Conservation (phyloP, 23 red algal genomes). For the Cyanidium caldarium region DNA sequence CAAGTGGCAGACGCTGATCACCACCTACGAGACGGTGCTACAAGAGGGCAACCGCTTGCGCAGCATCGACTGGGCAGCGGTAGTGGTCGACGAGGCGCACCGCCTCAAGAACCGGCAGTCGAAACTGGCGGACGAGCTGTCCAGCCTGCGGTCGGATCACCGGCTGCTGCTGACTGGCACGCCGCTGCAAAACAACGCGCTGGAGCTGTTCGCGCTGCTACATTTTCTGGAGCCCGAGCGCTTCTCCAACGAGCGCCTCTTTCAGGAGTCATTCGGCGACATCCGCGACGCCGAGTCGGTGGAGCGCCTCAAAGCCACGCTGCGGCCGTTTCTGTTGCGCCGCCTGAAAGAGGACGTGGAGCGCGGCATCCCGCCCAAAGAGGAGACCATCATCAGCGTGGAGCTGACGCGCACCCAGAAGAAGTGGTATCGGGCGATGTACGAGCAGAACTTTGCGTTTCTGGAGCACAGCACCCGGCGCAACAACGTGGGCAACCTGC, state of each 20-base stretch:
- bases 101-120: constrained; percentile 40
- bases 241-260: constrained; percentile 15
- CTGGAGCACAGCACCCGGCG: constrained; percentile 12
- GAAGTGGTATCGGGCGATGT: constrained; percentile 44
- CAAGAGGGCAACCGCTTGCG: constrained; percentile 34
- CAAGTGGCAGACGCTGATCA: constrained; percentile 39
- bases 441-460: constrained; percentile 50
- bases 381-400: constrained; percentile 41
- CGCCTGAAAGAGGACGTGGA: constrained; percentile 53
- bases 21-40: constrained; percentile 47
- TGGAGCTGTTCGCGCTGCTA: constrained; percentile 40
- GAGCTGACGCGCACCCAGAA: constrained; percentile 54
- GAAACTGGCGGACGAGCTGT: constrained; percentile 43
- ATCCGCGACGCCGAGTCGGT: constrained; percentile 34
- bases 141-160: constrained; percentile 16
- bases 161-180: constrained; percentile 47
- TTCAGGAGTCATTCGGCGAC: constrained; percentile 27
- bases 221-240: constrained; percentile 36
- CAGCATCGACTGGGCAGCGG: constrained; percentile 23
- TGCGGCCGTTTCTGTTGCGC: constrained; percentile 37
- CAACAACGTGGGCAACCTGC: constrained; percentile 43
- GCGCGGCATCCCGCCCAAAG: constrained; percentile 45
- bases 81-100: constrained; percentile 54
- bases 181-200: constrained; percentile 41
- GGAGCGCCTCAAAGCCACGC: constrained; percentile 17